These are phyloP conservation scores for Fraxinus dipetala DNA, from an alignment of 305 asterid species.

Conservation along the genomic window DNA sequence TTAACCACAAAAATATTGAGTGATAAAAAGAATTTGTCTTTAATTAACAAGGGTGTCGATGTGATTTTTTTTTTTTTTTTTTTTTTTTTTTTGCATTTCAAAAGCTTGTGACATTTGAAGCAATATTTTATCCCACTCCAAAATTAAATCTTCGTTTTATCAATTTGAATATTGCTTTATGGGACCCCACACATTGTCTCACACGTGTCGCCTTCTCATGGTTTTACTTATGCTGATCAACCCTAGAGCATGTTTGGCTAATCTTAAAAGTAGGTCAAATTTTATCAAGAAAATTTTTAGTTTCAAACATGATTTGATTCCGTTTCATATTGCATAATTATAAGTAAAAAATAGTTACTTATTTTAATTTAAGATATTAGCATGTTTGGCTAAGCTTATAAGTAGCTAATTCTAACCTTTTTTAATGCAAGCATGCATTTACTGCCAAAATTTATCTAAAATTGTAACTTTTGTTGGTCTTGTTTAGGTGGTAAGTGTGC, in stretches of 20 bases:
- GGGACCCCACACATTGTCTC: not conserved
- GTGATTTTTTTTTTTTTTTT: not conserved
- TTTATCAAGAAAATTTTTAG: not conserved
- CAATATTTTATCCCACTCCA: constrained; percentile 27
- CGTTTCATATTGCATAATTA: not conserved
- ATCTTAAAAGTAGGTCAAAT: not conserved
- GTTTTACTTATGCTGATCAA: not conserved
- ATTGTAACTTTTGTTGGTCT: not conserved
- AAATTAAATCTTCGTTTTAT: constrained; percentile 33
- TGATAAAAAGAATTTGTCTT: not conserved
- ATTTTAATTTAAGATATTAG: not conserved
- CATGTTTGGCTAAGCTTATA: not conserved
- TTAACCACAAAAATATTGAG: not conserved
- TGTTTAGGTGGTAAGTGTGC: not conserved
- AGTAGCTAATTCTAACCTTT: not conserved
- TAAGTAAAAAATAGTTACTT: not conserved
- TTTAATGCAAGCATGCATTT: not conserved
- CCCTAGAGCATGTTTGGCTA: not conserved
- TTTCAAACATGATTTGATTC: not conserved
- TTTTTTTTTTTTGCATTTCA: not conserved
- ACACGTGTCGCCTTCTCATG: constrained; percentile 37
- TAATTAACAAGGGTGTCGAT: not conserved
- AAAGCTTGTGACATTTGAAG: constrained; percentile 26
- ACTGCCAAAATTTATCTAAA: not conserved
- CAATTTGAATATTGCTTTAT: constrained; percentile 19